phyloP scores from a whole-genome alignment of 306 rosid species.

The Castanea mollissima region DNA sequence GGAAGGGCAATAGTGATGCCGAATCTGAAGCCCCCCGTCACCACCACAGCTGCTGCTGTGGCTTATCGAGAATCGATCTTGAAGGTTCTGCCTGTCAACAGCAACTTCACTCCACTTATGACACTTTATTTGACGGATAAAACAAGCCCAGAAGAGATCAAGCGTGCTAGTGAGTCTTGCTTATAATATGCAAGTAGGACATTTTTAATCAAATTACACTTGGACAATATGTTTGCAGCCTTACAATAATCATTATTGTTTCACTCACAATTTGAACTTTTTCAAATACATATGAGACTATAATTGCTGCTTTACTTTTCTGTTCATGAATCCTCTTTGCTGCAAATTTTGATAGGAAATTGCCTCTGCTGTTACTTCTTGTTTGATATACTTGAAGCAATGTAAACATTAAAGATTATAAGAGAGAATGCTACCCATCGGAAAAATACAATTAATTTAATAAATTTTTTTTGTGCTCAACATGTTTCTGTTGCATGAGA shows the following conservation, averaged over 20 bases:
- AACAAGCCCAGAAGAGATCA: slow-evolving; percentile 71
- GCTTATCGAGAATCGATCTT: slow-evolving; percentile 69
- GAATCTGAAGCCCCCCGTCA: slow-evolving; percentile 81
- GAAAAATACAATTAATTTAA: background rate
- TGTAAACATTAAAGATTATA: background rate
- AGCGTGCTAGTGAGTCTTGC: slow-evolving; percentile 71
- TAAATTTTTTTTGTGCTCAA: background rate
- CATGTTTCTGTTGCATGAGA: background rate
- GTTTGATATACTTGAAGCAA: background rate
- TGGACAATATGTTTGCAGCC: background rate
- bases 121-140: slow-evolving; percentile 82
- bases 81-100: slow-evolving; percentile 61
- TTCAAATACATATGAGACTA: background rate
- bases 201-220: background rate
- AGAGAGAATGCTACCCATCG: background rate
- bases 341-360: slow-evolving; percentile 1
- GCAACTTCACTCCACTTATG: slow-evolving; percentile 84
- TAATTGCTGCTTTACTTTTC: background rate
- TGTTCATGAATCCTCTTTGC: background rate
- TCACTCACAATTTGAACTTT: background rate
- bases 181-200: background rate
- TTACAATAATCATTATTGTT: background rate
- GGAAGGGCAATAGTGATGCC: slow-evolving; percentile 95
- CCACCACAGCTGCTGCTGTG: slow-evolving; percentile 65
- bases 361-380: background rate